Evolutionary conservation across 2,329 filamentous ascomycete species (phyloP).

Genomic region (Neonectria punicea): DNA sequence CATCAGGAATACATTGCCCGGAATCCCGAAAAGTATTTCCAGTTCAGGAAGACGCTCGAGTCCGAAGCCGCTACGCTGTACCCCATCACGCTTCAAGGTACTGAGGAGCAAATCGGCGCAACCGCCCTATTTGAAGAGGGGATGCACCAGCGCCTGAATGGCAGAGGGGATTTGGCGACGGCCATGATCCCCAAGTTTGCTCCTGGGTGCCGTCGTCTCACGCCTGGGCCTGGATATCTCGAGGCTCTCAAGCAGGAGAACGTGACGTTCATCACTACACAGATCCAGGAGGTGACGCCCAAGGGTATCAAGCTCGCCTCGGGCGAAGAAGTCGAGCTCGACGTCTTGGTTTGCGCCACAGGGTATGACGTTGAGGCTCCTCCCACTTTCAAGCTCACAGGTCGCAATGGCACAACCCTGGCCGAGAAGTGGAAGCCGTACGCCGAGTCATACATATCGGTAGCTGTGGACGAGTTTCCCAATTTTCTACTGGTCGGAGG

Average conservation of each 20-base stretch:
- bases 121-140: background rate
- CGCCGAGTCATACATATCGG: constrained; percentile 57
- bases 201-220: constrained; percentile 25
- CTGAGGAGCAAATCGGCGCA: background rate
- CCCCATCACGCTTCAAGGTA: constrained; percentile 12
- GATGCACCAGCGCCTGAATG: constrained; percentile 12
- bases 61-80: constrained; percentile 9
- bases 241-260: constrained; percentile 27
- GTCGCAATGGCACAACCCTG: constrained; percentile 51
- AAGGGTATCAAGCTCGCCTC: constrained; percentile 4
- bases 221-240: constrained; percentile 24
- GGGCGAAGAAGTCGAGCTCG: constrained; percentile 13
- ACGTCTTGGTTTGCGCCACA: constrained; percentile 25
- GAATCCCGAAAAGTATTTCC: constrained; percentile 12
- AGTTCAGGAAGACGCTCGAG: constrained; percentile 22
- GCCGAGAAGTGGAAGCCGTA: constrained; percentile 50
- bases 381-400: constrained; percentile 50
- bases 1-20: constrained; percentile 26
- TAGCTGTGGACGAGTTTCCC: constrained; percentile 59
- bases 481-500: constrained; percentile 62
- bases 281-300: background rate
- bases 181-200: constrained; percentile 20
- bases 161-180: background rate
- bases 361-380: constrained; percentile 20
- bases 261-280: constrained; percentile 6